phyloP scores from a whole-genome alignment of 805 yeast species.

The Kregervanrija pseudodelftensis region DNA sequence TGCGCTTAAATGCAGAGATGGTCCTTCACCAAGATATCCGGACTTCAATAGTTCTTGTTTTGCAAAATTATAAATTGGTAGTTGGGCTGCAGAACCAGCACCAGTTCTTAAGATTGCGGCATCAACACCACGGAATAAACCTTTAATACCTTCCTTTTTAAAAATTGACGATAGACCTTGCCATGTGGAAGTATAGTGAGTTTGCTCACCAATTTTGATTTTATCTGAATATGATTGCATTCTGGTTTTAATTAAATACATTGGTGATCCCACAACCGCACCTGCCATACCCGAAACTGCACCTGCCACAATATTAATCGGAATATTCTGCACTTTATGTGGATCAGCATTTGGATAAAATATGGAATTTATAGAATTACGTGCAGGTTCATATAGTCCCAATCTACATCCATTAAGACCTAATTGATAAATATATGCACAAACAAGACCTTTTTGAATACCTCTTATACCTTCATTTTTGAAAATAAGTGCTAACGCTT shows the following conservation, averaged over 20 bases:
- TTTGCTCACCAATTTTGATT: constrained; percentile 81
- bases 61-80: constrained; percentile 80
- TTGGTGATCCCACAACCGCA: constrained; percentile 84
- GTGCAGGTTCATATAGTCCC: constrained; percentile 87
- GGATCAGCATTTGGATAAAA: constrained; percentile 47
- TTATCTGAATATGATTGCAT: constrained; percentile 82
- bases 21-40: constrained; percentile 51
- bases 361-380: constrained; percentile 49
- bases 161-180: constrained; percentile 64
- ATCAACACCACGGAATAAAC: constrained; percentile 84
- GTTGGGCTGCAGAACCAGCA: constrained; percentile 90
- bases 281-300: constrained; percentile 83
- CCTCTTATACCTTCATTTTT: constrained; percentile 83
- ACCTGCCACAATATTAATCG: constrained; percentile 73
- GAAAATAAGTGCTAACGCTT: constrained; percentile 68
- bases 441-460: constrained; percentile 78
- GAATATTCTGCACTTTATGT: constrained; percentile 39
- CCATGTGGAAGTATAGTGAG: constrained; percentile 65
- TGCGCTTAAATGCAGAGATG: constrained; percentile 64
- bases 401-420: constrained; percentile 91
- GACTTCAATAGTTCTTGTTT: constrained; percentile 54
- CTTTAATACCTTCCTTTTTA: constrained; percentile 63
- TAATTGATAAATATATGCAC: constrained; percentile 87
- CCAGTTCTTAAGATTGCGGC: constrained; percentile 95
- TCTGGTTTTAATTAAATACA: constrained; percentile 88